Conservation (phyloP, 306 rosid species). For the Vicia sativa region DNA sequence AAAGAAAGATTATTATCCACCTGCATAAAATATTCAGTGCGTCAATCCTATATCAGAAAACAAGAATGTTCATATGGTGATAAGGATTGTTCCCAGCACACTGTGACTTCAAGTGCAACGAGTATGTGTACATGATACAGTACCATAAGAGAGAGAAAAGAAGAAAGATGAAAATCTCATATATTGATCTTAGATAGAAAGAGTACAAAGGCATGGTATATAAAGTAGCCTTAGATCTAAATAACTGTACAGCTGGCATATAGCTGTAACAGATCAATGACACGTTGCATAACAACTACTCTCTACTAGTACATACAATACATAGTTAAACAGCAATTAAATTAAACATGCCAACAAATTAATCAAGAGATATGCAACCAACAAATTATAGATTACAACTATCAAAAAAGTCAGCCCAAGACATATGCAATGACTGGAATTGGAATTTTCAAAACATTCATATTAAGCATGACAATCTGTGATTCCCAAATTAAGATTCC, state of each 20-base stretch:
- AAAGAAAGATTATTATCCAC: slow-evolving; percentile 70
- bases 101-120: background rate
- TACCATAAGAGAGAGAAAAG: too few relatives aligned
- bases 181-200: too few relatives aligned
- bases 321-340: slow-evolving; percentile 11
- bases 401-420: background rate
- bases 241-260: too few relatives aligned
- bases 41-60: slow-evolving; percentile 30
- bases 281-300: too few relatives aligned
- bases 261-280: too few relatives aligned
- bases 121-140: background rate
- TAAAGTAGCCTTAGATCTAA: too few relatives aligned
- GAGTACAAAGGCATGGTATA: too few relatives aligned
- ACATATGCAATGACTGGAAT: slow-evolving; percentile 2
- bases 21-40: slow-evolving; percentile 51
- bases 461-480: background rate
- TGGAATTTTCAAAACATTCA: background rate
- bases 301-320: too few relatives aligned
- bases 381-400: slow-evolving; percentile 9
- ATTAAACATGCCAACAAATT: slow-evolving; percentile 10
- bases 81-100: slow-evolving; percentile 10
- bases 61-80: background rate
- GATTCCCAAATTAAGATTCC: background rate
- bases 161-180: too few relatives aligned
- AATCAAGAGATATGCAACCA: slow-evolving; percentile 7